Percentiles rank a stretch among this genome's conserved stretches.
Conservation (phyloP, 169 alveolate genomes). For the Blepharisma undulans region DNA sequence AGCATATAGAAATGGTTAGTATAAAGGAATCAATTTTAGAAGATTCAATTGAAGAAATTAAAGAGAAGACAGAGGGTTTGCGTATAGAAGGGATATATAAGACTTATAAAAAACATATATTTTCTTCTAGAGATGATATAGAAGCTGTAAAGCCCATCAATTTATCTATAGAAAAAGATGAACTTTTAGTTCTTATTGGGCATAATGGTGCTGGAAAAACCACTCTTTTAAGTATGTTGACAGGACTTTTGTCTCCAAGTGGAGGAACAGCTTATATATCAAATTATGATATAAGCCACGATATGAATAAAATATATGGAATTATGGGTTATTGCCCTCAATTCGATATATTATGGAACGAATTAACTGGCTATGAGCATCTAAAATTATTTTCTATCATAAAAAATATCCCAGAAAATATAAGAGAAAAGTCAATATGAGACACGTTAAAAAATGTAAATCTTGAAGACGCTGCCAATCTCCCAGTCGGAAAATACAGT, state of each 20-base stretch:
- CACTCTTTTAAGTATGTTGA: conserved; percentile 77
- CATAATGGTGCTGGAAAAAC: conserved; percentile 91
- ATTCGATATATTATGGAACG: conserved; percentile 81
- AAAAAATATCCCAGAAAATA: conserved; percentile 63
- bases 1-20: neutral
- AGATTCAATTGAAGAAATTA: neutral
- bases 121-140: conserved; percentile 55
- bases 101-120: conserved; percentile 55
- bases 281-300: conserved; percentile 68
- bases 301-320: conserved; percentile 69
- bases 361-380: conserved; percentile 84
- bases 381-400: conserved; percentile 68
- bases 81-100: conserved; percentile 60
- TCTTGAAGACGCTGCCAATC: conserved; percentile 66
- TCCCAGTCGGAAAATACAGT: conserved; percentile 63
- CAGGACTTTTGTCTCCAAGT: conserved; percentile 74
- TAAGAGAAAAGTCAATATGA: conserved; percentile 47
- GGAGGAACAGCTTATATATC: conserved; percentile 76
- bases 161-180: conserved; percentile 75
- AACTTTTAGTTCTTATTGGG: conserved; percentile 80
- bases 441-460: conserved; percentile 62
- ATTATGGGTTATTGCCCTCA: conserved; percentile 87
- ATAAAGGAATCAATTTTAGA: neutral
- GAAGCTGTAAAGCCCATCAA: conserved; percentile 74
- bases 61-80: conserved; percentile 46